Conservation (phyloP, 2,329 filamentous ascomycete species). For the Cucurbitaria berberidis region DNA sequence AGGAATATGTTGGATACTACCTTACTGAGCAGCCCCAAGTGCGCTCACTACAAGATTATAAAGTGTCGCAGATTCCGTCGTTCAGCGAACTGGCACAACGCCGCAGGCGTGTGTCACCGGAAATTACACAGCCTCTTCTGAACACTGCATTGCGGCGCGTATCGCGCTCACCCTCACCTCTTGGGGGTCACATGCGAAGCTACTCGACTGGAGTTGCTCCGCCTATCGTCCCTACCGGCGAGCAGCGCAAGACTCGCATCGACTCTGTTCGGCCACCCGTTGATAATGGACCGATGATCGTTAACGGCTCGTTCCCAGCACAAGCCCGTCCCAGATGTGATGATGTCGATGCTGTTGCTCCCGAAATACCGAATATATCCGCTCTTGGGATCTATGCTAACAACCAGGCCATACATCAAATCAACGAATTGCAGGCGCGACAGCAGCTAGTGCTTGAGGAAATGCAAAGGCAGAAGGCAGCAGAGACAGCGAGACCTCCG, state of each 20-base stretch:
- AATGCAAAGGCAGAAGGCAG: slow-evolving; percentile 39
- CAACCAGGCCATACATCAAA: slow-evolving; percentile 31
- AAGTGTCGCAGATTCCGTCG: slow-evolving; percentile 43
- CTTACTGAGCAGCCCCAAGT: slow-evolving; percentile 52
- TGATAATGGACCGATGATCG: slow-evolving; percentile 47
- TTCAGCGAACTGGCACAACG: slow-evolving; percentile 51
- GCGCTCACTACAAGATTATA: slow-evolving; percentile 48
- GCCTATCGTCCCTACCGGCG: slow-evolving; percentile 12
- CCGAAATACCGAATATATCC: slow-evolving; percentile 23
- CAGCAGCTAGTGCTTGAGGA: slow-evolving; percentile 43
- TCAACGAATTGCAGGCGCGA: slow-evolving; percentile 36
- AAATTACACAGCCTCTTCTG: slow-evolving; percentile 49
- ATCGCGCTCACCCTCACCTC: slow-evolving; percentile 56
- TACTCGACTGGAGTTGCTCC: slow-evolving; percentile 43
- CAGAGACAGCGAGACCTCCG: slow-evolving; percentile 24
- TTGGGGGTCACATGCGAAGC: slow-evolving; percentile 51
- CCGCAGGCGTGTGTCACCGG: slow-evolving; percentile 52
- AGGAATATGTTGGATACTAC: slow-evolving; percentile 60
- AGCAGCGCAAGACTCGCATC: slow-evolving; percentile 35
- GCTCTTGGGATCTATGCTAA: slow-evolving; percentile 35
- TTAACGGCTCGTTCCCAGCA: slow-evolving; percentile 49
- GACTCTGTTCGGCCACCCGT: slow-evolving; percentile 36
- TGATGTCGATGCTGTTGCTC: slow-evolving; percentile 29
- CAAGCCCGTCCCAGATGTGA: slow-evolving; percentile 34
- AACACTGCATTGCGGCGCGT: slow-evolving; percentile 44